These are phyloP conservation scores for Neurospora sp. DNA, from an alignment of 2,329 filamentous ascomycete genomes.

Conservation along the genomic window DNA sequence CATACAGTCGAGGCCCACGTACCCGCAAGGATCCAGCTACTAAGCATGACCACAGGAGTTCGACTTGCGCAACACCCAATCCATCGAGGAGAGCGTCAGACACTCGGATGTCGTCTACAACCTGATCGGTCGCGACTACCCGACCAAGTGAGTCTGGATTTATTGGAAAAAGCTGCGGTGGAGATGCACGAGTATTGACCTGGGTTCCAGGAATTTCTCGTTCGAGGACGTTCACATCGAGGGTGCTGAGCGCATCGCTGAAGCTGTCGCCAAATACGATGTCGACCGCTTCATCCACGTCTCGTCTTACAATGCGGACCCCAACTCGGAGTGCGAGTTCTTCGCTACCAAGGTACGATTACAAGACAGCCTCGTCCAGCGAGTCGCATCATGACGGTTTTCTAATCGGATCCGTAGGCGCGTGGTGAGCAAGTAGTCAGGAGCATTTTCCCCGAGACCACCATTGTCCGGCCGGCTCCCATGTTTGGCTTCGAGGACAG, in stretches of 20 bases:
- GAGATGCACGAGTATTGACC: constrained; percentile 18
- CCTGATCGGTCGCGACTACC: constrained; percentile 85
- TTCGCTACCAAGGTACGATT: constrained; percentile 69
- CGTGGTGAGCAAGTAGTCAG: constrained; percentile 75
- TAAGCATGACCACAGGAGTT: constrained; percentile 55
- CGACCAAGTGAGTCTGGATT: constrained; percentile 64
- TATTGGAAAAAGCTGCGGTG: not conserved
- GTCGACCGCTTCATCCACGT: constrained; percentile 95
- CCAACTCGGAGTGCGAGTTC: constrained; percentile 76
- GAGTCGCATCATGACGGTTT: not conserved
- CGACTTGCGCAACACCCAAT: constrained; percentile 86
- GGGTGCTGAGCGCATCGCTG: constrained; percentile 81
- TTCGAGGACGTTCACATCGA: constrained; percentile 89
- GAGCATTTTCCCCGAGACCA: constrained; percentile 90
- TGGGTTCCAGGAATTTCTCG: constrained; percentile 70
- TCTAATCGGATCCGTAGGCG: constrained; percentile 37
- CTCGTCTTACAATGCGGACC: constrained; percentile 83
- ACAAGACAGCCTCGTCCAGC: not conserved
- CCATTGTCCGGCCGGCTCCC: constrained; percentile 86
- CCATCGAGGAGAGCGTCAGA: constrained; percentile 90
- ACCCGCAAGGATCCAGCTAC: not conserved
- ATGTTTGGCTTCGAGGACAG: constrained; percentile 94
- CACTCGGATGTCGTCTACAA: constrained; percentile 99
- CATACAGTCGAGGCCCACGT: not conserved
- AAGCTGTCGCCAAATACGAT: constrained; percentile 95